Base-by-base conservation (phyloP, 1,284 basidiomycete genomes). In the Ganoderma lingzhi region DNA sequence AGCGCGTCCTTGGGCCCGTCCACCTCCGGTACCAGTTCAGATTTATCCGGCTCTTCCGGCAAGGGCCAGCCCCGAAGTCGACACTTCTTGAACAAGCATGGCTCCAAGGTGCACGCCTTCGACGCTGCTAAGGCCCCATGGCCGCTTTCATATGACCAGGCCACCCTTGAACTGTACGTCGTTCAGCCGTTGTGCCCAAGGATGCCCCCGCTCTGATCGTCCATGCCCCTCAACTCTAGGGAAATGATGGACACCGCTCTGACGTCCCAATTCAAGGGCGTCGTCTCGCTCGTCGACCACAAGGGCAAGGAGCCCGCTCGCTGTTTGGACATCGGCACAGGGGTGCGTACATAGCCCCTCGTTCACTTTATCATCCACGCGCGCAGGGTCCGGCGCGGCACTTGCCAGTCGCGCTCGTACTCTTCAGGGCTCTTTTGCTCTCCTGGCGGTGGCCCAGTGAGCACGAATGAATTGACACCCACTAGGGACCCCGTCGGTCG, bases 61-160 rank as follows among this genome's bases (percentile, higher is more conserved):
- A 68, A 64, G 35, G 60, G 44, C 23, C 63, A 66, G 39, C 39
- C 66, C 6, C 48, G 44, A 12, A 51, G 64, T 14, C 68, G 64
- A 63, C 84, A 86, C 58, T 90, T 90, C 75, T 74, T 83, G 17
- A 76, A 80, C 74, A 91, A 90, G 73, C 78, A 90, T 75, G 90
- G 90, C 44, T 86, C 86, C 61, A 84, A 84, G 66, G 86, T 90
- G 69, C 91, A 93, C 77, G 82, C 85, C 6, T 89, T 87, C 73
- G 88, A 89, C 69, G 83, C 84, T 41, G 89, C 90, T 76, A 92
- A 92, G 79, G 91, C 90, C 1, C 91, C 91, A 0, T 91, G 80
- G 80, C 90, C 91, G 0, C 76, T 91, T 42, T 88, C 87, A 23
- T 93, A 92, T 78, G 88, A 92, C 78, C 83, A 83, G 67, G 78